Conservation (phyloP, 192 early-diverging fungal species). For the Phlyctochytrium planicorne region DNA sequence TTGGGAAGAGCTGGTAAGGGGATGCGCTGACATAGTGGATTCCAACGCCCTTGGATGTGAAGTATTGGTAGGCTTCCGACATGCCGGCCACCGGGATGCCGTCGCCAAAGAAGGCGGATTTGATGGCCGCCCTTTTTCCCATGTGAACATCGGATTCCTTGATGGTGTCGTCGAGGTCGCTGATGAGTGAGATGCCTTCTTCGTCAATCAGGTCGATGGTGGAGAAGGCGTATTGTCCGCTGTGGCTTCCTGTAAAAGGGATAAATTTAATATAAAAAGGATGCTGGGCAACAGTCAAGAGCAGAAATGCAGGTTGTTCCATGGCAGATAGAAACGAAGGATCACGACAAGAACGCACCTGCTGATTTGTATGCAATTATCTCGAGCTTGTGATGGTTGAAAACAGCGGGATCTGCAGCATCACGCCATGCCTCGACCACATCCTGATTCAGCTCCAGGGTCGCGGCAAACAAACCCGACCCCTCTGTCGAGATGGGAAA, state of each 20-base stretch:
- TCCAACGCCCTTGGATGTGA: constrained; percentile 53
- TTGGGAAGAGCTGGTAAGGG: constrained; percentile 79
- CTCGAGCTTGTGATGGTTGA: constrained; percentile 27
- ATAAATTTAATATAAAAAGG: too few relatives aligned
- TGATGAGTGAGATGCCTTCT: constrained; percentile 74
- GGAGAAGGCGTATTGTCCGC: constrained; percentile 36
- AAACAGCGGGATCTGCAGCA: constrained; percentile 10
- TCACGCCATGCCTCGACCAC: constrained; percentile 40
- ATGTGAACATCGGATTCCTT: constrained; percentile 73
- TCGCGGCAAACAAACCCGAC: constrained; percentile 35
- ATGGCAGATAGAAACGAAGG: not conserved
- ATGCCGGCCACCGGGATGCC: constrained; percentile 74
- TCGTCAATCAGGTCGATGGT: constrained; percentile 65
- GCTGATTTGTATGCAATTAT: constrained; percentile 34
- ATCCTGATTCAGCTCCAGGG: constrained; percentile 26
- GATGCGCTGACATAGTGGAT: constrained; percentile 88
- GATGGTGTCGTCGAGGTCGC: constrained; percentile 87
- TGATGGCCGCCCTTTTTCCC: constrained; percentile 65
- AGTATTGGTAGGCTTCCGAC: constrained; percentile 65
- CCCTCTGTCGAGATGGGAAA: constrained; percentile 15
- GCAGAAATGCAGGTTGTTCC: not conserved
- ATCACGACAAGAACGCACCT: not conserved
- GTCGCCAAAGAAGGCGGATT: constrained; percentile 65
- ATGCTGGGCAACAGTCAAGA: too few relatives aligned
- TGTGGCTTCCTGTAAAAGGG: constrained; percentile 20